Evolutionary conservation across 208 protist genomes (phyloP).

Genomic region (Acanthamoeba castellanii): DNA sequence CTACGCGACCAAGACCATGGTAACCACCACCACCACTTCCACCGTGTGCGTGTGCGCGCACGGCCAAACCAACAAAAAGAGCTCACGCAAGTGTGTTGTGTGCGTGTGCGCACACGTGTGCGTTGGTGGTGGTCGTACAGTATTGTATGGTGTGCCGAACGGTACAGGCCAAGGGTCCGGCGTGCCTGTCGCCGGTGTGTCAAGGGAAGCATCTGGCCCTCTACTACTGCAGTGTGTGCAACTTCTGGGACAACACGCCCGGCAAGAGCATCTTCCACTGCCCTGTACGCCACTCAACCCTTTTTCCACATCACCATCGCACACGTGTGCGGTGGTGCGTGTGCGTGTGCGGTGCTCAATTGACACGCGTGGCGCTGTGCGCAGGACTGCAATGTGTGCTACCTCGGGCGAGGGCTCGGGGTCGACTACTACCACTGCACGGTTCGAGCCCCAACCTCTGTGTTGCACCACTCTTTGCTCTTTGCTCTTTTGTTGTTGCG

Average conservation of each 20-base stretch:
- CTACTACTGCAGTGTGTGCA: not conserved
- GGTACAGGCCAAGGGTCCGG: too few species aligned
- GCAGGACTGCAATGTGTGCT: not conserved
- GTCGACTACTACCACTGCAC: not conserved
- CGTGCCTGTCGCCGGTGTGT: not conserved
- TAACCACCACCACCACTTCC: not conserved
- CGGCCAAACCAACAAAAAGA: too few species aligned
- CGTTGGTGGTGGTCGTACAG: too few species aligned
- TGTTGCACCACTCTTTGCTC: too few species aligned
- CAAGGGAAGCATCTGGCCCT: not conserved
- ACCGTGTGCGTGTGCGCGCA: too few species aligned
- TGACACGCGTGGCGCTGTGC: too few species aligned
- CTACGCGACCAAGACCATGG: not conserved
- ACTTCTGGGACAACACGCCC: not conserved
- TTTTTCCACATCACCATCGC: too few species aligned
- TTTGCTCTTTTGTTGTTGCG: too few species aligned
- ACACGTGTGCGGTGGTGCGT: not conserved
- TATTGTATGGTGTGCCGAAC: too few species aligned
- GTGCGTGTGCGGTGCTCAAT: not conserved
- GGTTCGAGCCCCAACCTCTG: not conserved
- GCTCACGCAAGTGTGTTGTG: too few species aligned
- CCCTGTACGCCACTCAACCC: not conserved
- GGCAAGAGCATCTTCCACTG: not conserved
- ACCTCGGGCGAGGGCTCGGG: not conserved
- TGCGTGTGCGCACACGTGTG: too few species aligned